phyloP scores from a whole-genome alignment of 225 moss, liverwort and hornwort species.

The Marchantia paleacea region DNA sequence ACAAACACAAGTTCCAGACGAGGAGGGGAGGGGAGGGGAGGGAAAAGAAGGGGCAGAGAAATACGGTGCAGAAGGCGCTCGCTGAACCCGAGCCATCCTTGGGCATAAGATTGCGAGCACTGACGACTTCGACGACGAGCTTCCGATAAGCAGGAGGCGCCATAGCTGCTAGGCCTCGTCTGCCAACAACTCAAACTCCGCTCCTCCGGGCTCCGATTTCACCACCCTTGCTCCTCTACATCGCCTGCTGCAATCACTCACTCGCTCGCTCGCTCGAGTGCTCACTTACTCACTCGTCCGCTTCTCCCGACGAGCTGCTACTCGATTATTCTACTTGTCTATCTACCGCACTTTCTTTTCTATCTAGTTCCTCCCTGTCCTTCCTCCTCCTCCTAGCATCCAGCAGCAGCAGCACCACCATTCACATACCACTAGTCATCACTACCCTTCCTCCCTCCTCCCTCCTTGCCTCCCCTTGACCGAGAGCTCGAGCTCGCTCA shows the following conservation, averaged over 20 bases:
- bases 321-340: not conserved
- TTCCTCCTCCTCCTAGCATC: not conserved
- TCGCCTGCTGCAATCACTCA: constrained; percentile 6
- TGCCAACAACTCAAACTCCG: not conserved
- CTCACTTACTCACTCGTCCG: no score
- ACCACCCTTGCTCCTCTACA: not conserved
- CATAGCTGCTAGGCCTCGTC: constrained; percentile 15
- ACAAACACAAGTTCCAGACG: not conserved
- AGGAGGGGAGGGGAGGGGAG: no score
- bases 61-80: constrained; percentile 37
- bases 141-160: constrained; percentile 35
- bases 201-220: not conserved
- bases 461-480: not conserved
- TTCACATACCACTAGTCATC: not conserved
- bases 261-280: not conserved
- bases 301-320: not conserved
- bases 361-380: not conserved
- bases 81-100: constrained; percentile 49
- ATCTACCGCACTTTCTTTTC: not conserved
- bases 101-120: constrained; percentile 46
- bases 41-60: not conserved
- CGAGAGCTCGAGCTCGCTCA: not conserved
- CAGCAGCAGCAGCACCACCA: not conserved
- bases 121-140: constrained; percentile 37
- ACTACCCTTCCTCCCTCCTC: not conserved